phyloP scores from a whole-genome alignment of 2,329 filamentous ascomycete species.

The Microdochium bolleyi region DNA sequence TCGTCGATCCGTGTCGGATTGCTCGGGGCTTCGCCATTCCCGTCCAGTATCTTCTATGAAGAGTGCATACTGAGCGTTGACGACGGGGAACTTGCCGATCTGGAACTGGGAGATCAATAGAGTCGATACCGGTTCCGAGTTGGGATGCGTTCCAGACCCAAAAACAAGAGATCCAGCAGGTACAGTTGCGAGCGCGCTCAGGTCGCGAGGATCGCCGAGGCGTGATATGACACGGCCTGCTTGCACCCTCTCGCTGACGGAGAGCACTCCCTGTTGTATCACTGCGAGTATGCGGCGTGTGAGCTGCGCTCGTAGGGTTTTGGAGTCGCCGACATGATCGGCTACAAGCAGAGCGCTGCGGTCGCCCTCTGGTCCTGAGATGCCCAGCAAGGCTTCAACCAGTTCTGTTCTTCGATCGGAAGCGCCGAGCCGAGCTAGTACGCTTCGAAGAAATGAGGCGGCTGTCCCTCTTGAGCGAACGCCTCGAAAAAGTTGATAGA shows the following conservation, averaged over 20 bases:
- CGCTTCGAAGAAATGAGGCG: not conserved
- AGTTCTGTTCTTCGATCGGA: not conserved
- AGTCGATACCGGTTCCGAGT: not conserved
- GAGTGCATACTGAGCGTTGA: not conserved
- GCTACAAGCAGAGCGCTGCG: not conserved
- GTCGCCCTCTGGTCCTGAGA: not conserved
- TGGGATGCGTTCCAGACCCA: not conserved
- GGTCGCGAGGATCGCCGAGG: slow-evolving; percentile 1
- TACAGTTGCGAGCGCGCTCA: not conserved
- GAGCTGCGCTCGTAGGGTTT: not conserved
- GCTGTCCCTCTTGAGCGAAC: not conserved
- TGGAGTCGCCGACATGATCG: not conserved
- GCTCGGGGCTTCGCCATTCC: slow-evolving; percentile 1
- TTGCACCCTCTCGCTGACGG: not conserved
- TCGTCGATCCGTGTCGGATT: not conserved
- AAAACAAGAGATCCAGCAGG: not conserved
- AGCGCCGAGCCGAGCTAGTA: not conserved
- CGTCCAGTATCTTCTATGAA: slow-evolving; percentile 2
- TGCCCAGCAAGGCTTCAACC: not conserved
- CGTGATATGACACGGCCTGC: slow-evolving; percentile 1
- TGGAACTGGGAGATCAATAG: not conserved
- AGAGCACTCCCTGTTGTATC: not conserved
- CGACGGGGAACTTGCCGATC: slow-evolving; percentile 1
- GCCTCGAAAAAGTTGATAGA: not conserved
- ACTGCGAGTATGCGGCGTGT: not conserved